Percentiles rank a stretch among this genome's conserved stretches.
Conservation (phyloP, 805 yeast species). For the Brettanomyces bruxellensis region DNA sequence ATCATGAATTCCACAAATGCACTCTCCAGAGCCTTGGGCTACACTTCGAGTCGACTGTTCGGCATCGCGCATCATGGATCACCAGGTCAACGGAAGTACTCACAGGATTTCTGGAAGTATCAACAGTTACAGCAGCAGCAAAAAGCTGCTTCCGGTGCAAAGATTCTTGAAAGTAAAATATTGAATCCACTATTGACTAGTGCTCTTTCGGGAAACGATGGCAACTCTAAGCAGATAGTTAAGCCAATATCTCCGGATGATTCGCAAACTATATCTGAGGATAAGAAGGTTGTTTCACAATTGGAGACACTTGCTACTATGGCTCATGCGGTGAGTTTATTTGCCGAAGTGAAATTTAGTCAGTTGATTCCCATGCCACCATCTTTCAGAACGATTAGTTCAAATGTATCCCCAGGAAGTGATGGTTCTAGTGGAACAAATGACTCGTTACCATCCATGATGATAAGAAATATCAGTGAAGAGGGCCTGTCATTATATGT, state of each 20-base stretch:
- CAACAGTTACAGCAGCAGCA: conserved; percentile 2
- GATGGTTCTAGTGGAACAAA: neutral
- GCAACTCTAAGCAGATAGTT: conserved; percentile 8
- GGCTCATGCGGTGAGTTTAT: conserved; percentile 79
- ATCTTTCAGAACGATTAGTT: conserved; percentile 22
- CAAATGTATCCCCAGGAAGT: neutral
- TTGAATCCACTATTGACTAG: conserved; percentile 1
- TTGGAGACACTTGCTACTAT: conserved; percentile 78
- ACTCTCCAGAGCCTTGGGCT: conserved; percentile 73
- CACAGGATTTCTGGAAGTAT: conserved; percentile 2
- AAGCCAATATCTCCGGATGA: neutral
- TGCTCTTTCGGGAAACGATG: conserved; percentile 4
- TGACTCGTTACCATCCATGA: conserved; percentile 45
- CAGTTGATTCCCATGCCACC: conserved; percentile 77
- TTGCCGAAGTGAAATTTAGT: conserved; percentile 84
- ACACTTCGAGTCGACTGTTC: conserved; percentile 82
- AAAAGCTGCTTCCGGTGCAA: neutral
- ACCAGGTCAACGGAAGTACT: neutral
- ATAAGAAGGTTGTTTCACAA: conserved; percentile 32
- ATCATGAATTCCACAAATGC: conserved; percentile 82
- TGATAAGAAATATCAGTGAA: conserved; percentile 55
- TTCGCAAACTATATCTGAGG: conserved; percentile 10
- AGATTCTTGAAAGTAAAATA: conserved; percentile 22
- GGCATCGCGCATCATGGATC: conserved; percentile 30
- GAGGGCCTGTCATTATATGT: conserved; percentile 84